A percentile compares a stretch with the other conserved stretches of the same genome.
phyloP scores from a whole-genome alignment of 768 basidiomycete genomes.

The Coprinopsis strossmayeri region DNA sequence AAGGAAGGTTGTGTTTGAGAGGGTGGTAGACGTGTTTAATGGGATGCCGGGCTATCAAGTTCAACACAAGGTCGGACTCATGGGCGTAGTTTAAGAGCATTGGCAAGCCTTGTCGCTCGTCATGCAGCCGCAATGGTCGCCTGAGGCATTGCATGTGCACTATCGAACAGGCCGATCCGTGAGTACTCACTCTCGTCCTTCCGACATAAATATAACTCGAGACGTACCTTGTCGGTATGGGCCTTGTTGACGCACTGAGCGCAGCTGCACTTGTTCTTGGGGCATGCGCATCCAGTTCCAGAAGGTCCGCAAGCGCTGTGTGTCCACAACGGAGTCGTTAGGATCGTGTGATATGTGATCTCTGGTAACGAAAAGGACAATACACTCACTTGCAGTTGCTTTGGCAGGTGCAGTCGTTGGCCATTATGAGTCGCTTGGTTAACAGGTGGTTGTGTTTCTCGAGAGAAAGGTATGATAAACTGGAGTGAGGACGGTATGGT shows the following conservation, averaged over 20 bases:
- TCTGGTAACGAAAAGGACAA: background rate
- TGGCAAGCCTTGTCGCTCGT: slow-evolving; percentile 27
- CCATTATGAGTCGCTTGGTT: background rate
- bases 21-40: too few species aligned
- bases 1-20: too few species aligned
- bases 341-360: too few species aligned
- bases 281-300: slow-evolving; percentile 30
- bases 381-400: slow-evolving; percentile 26
- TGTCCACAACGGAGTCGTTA: too few species aligned
- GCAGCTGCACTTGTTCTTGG: slow-evolving; percentile 29
- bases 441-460: too few species aligned
- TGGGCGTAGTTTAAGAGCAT: slow-evolving; percentile 24
- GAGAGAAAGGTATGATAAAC: too few species aligned
- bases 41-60: too few species aligned
- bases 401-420: background rate
- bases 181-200: too few species aligned
- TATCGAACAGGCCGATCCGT: slow-evolving; percentile 13
- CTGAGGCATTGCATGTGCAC: slow-evolving; percentile 26
- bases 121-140: slow-evolving; percentile 23
- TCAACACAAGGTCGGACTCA: too few species aligned
- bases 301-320: slow-evolving; percentile 29
- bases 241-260: slow-evolving; percentile 31
- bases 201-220: background rate
- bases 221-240: slow-evolving; percentile 28
- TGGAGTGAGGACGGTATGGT: too few species aligned